These are phyloP conservation scores for Chlamydomonas eustigma DNA, from an alignment of 139 green algal genomes.

Conservation along the genomic window DNA sequence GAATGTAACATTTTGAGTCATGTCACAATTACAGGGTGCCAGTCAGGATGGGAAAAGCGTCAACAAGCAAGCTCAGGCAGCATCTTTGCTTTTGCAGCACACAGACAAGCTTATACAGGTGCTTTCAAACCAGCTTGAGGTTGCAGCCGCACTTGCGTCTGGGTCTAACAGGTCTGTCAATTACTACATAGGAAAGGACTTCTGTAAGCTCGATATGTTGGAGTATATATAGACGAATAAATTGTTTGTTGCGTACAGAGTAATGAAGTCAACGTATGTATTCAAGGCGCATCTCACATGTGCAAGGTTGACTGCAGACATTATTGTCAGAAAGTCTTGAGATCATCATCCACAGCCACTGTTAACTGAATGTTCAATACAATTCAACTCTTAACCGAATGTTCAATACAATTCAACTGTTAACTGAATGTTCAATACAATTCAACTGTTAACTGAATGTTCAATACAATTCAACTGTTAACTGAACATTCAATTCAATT, in stretches of 20 bases:
- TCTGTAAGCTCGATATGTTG: not conserved
- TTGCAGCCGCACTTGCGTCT: not conserved
- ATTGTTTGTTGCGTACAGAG: not conserved
- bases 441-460: too few species aligned
- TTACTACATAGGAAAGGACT: not conserved
- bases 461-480: too few species aligned
- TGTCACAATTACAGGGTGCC: too few species aligned
- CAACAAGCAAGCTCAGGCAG: not conserved
- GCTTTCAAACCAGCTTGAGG: not conserved
- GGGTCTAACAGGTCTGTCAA: not conserved
- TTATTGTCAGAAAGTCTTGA: too few species aligned
- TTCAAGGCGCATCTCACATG: not conserved
- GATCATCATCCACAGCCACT: too few species aligned
- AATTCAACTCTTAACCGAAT: too few species aligned
- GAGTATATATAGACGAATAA: not conserved
- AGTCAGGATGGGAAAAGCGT: not conserved
- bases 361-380: too few species aligned
- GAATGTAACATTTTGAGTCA: too few species aligned
- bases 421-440: too few species aligned
- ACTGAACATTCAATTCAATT: too few species aligned
- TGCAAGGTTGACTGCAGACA: too few species aligned
- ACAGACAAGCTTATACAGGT: not conserved
- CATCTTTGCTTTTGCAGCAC: constrained; percentile 1
- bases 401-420: too few species aligned
- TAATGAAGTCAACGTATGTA: not conserved